Evolutionary conservation across 192 early-diverging fungal genomes (phyloP), one percentile per base, ranked within the genome.

Genomic region (Rhizophagus clarus): DNA sequence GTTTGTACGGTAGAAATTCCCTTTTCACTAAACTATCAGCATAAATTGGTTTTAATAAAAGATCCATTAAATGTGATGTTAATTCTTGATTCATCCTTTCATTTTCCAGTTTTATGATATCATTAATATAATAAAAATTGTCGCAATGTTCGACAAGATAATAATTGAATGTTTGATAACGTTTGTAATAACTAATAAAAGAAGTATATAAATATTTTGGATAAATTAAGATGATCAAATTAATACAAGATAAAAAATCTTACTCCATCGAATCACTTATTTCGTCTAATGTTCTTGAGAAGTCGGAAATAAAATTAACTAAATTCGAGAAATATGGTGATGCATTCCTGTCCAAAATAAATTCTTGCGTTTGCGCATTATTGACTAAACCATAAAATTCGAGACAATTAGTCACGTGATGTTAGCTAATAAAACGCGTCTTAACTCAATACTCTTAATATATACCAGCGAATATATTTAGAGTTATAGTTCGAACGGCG

Each of bases 81-180:
- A 87, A 74, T 22, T 83, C 81, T 29, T 83, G 72, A 77, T 89
- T 92, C 79, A 92, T 90, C 68, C 87, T 88, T 73, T 85, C 80
- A 28, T 87, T 85, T 17, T 87, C 85, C 75, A 92, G 70, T 0
- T 87, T 85, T 62, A 85, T 87, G 32, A 92, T 86, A 62, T 92
- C 89, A 80, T 90, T 92, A 74, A 92, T 82, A 69, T 92, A 92
- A 42, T 89, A 89, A 34, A 92, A 85, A 51, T 88, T 87, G 11
- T 90, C 91, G 82, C 90, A 87, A 77, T 92, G 91, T 79, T 87
- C 86, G 24, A 88, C 90, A 4, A 91, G 85, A 26, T 88, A 85
- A 70, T 88, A 85, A 81, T 91, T 88, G 26, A 91, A 81, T 77
- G 82, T 82, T 51, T 77, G 79, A 64, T 64, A 72, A 29, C 78